Evolutionary conservation across 495 filamentous ascomycete genomes (phyloP), one percentile per base, ranked within the genome.

Genomic region (Neurospora sp.): DNA sequence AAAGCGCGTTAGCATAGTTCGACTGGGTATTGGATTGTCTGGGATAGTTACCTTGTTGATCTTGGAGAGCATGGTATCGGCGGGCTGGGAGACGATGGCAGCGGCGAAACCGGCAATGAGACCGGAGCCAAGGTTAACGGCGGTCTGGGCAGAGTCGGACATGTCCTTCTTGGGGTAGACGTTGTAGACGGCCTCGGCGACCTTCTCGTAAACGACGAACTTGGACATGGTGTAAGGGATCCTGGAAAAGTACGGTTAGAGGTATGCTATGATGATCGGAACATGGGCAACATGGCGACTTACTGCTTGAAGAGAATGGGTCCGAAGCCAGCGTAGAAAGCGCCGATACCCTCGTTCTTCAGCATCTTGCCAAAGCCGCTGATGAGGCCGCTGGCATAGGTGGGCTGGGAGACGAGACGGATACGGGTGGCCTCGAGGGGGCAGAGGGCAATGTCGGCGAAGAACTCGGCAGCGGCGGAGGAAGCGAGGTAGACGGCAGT

Each of bases 221-320:
- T 99, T 99, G 88, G 96, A 88, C 96, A 99, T 98, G 83, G 96
- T 99, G 88, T 99, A 99, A 74, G 96, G 96, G 83, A 99, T 92
- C 89, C 93, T 97, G 77, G 19, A 69, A 39, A 10, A 15, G 5
- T 1, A 39, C 59, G 36, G 24, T 78, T 70, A 76, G 77, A 2
- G 78, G 73, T 34, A 69, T 70, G 6, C n/a, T 2, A 39, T 4
- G n/a, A 43, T 17, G 9, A 38, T 24, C 9, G 28, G 8, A 21
- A 48, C 21, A 72, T 43, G n/a, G 54, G 17, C 37, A 21, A 69
- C 1, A 70, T 0, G 2, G 48, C 28, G 15, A 90, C 93, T 83
- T 90, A 96, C 94, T 97, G 93, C 89, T 97, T 97, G 89, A 97
- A 94, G 79, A 95, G 86, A 78, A 97, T 96, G 76, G 93, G 93